phyloP scores from a whole-genome alignment of 495 filamentous ascomycete genomes.

The Oidiodendron maius region DNA sequence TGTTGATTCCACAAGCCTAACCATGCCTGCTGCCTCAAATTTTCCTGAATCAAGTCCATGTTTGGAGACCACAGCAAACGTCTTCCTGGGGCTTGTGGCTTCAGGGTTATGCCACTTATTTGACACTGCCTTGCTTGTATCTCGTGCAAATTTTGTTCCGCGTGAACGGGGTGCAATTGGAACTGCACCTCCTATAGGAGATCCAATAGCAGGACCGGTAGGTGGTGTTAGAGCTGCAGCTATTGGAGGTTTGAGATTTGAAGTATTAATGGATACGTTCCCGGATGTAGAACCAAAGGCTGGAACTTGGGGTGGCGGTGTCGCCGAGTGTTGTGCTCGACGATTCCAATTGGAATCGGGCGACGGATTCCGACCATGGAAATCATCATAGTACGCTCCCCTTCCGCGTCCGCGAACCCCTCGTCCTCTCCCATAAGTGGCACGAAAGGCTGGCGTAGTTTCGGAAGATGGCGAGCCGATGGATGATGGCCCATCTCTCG shows the following conservation, averaged over 20 bases:
- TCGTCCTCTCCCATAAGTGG: slow-evolving; percentile 50
- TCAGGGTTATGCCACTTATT: slow-evolving; percentile 8
- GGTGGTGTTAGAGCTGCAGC: background rate
- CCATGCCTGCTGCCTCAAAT: no score
- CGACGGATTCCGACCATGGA: slow-evolving; percentile 32
- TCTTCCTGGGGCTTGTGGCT: background rate
- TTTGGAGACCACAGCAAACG: no score
- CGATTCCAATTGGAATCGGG: slow-evolving; percentile 26
- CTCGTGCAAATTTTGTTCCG: background rate
- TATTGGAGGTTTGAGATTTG: background rate
- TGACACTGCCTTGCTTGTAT: background rate
- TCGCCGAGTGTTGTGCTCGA: slow-evolving; percentile 24
- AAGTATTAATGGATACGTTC: background rate
- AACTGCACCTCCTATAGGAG: slow-evolving; percentile 10
- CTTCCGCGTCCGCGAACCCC: slow-evolving; percentile 23
- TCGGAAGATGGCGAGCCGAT: slow-evolving; percentile 66
- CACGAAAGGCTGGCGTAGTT: slow-evolving; percentile 2
- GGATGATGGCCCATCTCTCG: slow-evolving; percentile 55
- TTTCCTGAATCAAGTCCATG: no score
- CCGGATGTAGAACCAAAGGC: slow-evolving; percentile 66
- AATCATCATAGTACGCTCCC: slow-evolving; percentile 58
- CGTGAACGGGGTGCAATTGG: slow-evolving; percentile 15
- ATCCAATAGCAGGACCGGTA: slow-evolving; percentile 1
- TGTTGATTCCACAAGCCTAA: background rate
- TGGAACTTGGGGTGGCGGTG: slow-evolving; percentile 78